Conservation (phyloP, 164 flowering plant species). For the Chimonanthus salicifolius region DNA sequence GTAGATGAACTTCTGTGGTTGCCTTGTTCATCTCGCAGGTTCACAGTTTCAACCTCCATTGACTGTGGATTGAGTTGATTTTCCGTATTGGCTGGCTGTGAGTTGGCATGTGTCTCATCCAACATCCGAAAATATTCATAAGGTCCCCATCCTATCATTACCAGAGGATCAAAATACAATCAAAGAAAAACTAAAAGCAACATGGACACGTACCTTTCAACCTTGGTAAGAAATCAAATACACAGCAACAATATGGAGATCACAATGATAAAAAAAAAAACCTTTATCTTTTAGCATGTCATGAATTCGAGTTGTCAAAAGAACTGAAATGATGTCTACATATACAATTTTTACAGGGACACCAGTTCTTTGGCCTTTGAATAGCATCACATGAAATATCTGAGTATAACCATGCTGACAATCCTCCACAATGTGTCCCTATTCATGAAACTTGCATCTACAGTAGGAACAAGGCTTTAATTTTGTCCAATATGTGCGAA, state of each 20-base stretch:
- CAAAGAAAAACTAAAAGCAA: neutral
- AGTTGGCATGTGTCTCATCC: conserved; percentile 30
- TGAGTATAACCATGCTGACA: too few relatives aligned
- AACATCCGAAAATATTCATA: conserved; percentile 37
- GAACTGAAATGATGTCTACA: neutral
- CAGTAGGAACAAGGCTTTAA: too few relatives aligned
- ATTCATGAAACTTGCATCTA: too few relatives aligned
- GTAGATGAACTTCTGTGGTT: conserved; percentile 8
- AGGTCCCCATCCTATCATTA: conserved; percentile 24
- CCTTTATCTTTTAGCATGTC: neutral
- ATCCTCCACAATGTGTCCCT: too few relatives aligned
- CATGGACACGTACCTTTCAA: neutral
- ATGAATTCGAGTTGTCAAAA: neutral
- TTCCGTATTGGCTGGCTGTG: conserved; percentile 17
- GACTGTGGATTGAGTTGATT: conserved; percentile 18
- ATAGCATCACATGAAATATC: too few relatives aligned
- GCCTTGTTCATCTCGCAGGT: conserved; percentile 19
- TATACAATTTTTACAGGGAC: too few relatives aligned
- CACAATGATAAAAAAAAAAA: neutral
- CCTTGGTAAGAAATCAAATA: neutral
- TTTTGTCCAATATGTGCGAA: too few relatives aligned
- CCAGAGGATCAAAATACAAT: neutral
- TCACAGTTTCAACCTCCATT: conserved; percentile 33
- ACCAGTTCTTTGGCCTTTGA: too few relatives aligned
- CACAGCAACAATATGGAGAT: too few relatives aligned